Conservation (phyloP, 192 early-diverging fungal species). For the Mycoemilia scoparia region DNA sequence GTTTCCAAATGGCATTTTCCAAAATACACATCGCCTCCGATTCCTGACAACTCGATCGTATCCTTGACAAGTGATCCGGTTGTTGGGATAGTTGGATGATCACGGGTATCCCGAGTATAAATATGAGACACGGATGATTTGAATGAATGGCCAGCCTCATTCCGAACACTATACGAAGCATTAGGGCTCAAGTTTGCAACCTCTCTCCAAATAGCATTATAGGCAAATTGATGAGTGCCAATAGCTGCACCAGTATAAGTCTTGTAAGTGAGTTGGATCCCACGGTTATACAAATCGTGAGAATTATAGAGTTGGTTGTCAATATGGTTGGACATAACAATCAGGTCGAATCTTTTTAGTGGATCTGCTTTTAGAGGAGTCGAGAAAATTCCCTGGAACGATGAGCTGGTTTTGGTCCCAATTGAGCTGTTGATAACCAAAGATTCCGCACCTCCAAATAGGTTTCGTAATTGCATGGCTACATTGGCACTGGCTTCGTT, state of each 20-base stretch:
- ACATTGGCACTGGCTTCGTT: slow-evolving; percentile 67
- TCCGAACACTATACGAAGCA: slow-evolving; percentile 38
- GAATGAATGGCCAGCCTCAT: slow-evolving; percentile 63
- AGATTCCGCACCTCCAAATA: slow-evolving; percentile 76
- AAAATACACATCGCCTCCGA: slow-evolving; percentile 68
- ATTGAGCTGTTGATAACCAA: slow-evolving; percentile 54
- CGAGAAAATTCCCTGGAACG: slow-evolving; percentile 38
- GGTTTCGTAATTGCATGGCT: slow-evolving; percentile 56
- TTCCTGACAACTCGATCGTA: slow-evolving; percentile 52
- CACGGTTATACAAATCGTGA: slow-evolving; percentile 54
- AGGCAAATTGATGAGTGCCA: slow-evolving; percentile 42
- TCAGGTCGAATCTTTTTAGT: slow-evolving; percentile 40
- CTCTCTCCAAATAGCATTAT: slow-evolving; percentile 62
- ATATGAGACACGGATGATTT: slow-evolving; percentile 62
- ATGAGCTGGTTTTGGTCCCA: slow-evolving; percentile 49
- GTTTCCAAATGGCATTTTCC: slow-evolving; percentile 48
- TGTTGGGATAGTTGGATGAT: slow-evolving; percentile 61
- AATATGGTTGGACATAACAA: slow-evolving; percentile 41
- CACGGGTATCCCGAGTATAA: slow-evolving; percentile 49
- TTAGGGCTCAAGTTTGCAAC: slow-evolving; percentile 30
- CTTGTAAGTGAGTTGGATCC: slow-evolving; percentile 26
- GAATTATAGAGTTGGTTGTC: slow-evolving; percentile 46
- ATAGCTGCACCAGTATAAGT: neutral
- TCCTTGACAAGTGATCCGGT: slow-evolving; percentile 34
- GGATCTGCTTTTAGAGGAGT: slow-evolving; percentile 59